phyloP scores from a whole-genome alignment of 2,329 filamentous ascomycete genomes.

The Microcyclospora tardicrescens region DNA sequence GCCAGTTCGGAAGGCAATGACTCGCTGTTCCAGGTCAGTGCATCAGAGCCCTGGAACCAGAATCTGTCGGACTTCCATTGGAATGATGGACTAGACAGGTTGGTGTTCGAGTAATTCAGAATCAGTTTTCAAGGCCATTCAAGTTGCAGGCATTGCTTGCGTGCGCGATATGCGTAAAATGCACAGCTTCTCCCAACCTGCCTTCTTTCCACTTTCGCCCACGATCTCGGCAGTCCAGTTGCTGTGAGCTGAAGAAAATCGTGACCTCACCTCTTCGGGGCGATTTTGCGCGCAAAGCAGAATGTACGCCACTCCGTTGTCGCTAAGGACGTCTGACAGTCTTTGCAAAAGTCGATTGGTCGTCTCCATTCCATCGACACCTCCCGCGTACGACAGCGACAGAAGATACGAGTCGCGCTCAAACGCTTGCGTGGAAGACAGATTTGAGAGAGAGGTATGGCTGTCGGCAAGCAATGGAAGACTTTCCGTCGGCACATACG shows the following conservation, averaged over 20 bases:
- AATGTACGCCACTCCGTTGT: conserved; percentile 71
- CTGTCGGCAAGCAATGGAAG: conserved; percentile 38
- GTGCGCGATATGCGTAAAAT: conserved; percentile 71
- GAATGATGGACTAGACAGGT: conserved; percentile 13
- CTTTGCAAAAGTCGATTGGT: conserved; percentile 65
- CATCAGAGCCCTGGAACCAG: conserved; percentile 21
- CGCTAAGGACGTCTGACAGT: conserved; percentile 51
- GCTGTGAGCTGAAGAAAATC: conserved; percentile 45
- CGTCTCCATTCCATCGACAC: conserved; percentile 82
- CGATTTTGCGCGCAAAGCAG: conserved; percentile 83
- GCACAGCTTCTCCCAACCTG: conserved; percentile 88
- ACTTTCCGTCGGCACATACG: conserved; percentile 79
- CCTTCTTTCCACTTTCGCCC: conserved; percentile 69
- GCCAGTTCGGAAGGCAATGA: conserved; percentile 12
- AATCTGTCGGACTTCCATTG: conserved; percentile 22
- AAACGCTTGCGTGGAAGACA: conserved; percentile 33
- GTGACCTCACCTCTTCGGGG: conserved; percentile 57
- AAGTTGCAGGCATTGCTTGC: neutral
- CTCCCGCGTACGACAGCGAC: conserved; percentile 78
- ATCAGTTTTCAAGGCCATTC: neutral
- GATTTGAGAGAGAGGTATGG: conserved; percentile 1
- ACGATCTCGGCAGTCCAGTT: conserved; percentile 68
- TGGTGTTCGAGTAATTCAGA: conserved; percentile 5
- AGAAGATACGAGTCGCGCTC: conserved; percentile 75
- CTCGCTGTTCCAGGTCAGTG: conserved; percentile 9